Evolutionary conservation across 2,329 filamentous ascomycete genomes (phyloP), one percentile per base, ranked within the genome.

Genomic region (Diaporthe vexans): DNA sequence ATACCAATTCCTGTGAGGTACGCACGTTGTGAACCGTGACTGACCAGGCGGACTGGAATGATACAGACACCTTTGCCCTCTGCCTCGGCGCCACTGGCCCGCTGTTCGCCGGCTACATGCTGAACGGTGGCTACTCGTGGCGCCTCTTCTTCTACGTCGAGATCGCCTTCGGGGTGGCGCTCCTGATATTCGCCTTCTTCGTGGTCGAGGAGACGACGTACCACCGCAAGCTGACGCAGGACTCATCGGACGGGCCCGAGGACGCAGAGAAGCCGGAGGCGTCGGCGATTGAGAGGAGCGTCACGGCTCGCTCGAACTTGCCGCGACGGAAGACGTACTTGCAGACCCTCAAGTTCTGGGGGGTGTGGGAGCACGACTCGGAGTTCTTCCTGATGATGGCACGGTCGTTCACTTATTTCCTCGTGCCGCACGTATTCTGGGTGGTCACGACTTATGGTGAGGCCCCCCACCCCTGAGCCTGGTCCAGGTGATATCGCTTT

Each of bases 121-220:
- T 91, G 9, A 85, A 86, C 0, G 89, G 85, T 0, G 87, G 88
- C 13, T 87, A 89, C 77, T 90, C 88, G 9, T 91, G 89, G 89
- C 84, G 87, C 21, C 85, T 91, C 0, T 91, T 89, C 82, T 91
- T 91, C 83, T 91, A 91, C 78, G 89, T 91, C 71, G 86, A 88
- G 75, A 85, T 89, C 63, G 90, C 88, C 3, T 91, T 91, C 61
- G 80, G 74, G 29, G 75, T 57, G 0, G 80, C 79, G 5, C 76
- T 83, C 11, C 63, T 82, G 8, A 72, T 81, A n/a, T 61, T 80
- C 4, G 78, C 79, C 51, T 82, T 83, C 67, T 78, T 83, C 57
- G 76, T 81, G n/a, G 81, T 82, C 48, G 81, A 83, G 74, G 81
- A 83, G 77, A 80, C 81, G 11, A 77, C 77, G 7, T 82, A 81